These are phyloP conservation scores for Scedosporium aurantiacum DNA, from an alignment of 2,329 filamentous ascomycete genomes.

Conservation along the genomic window DNA sequence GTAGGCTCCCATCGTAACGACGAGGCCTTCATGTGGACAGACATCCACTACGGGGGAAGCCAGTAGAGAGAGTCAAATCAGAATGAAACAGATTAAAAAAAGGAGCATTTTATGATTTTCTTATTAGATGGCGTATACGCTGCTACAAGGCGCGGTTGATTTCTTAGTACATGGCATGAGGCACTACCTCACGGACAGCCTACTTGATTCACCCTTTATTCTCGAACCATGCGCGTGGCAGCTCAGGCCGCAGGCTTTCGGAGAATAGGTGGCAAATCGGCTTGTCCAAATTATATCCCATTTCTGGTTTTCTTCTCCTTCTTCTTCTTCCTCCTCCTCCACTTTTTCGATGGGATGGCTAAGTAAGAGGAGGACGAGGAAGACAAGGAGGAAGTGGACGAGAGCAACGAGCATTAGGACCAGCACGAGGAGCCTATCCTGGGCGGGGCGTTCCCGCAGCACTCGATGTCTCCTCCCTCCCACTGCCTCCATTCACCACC, in stretches of 20 bases:
- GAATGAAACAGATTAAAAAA: too few species aligned
- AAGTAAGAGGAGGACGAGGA: neutral
- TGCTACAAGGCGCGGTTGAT: neutral
- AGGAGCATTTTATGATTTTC: too few species aligned
- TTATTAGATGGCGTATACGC: too few species aligned
- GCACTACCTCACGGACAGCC: neutral
- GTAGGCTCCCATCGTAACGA: too few species aligned
- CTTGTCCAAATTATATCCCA: neutral
- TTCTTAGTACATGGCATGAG: neutral
- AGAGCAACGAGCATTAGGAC: neutral
- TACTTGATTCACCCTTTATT: too few species aligned
- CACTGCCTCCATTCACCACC: conserved; percentile 35
- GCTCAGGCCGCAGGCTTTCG: too few species aligned
- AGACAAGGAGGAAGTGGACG: neutral
- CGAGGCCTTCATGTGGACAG: too few species aligned
- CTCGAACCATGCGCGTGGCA: too few species aligned
- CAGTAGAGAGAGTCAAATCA: too few species aligned
- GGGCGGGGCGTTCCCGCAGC: conserved; percentile 49
- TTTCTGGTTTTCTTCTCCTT: neutral
- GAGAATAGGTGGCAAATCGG: neutral
- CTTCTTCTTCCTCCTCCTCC: neutral
- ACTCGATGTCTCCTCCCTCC: conserved; percentile 46
- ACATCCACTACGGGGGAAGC: too few species aligned
- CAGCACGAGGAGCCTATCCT: neutral
- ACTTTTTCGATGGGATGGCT: too few species aligned